These are phyloP conservation scores for Excoecaria agallocha DNA, from an alignment of 345 rosid genomes.

Conservation along the genomic window DNA sequence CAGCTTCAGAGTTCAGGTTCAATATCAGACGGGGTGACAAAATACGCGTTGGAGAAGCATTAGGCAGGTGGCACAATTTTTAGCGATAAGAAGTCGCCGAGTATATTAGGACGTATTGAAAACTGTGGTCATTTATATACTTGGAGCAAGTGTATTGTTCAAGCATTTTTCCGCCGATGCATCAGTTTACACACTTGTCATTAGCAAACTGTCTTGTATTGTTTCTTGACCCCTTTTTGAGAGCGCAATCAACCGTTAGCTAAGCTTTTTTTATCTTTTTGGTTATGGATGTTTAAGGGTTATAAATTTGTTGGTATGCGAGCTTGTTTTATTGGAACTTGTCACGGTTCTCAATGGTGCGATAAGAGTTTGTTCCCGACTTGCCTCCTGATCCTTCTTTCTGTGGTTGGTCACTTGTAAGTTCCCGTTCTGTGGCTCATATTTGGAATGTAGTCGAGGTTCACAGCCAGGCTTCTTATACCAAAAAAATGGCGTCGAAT, in stretches of 20 bases:
- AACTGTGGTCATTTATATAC: neutral
- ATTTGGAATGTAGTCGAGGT: no score
- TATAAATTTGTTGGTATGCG: no score
- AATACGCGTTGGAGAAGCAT: conserved; percentile 72
- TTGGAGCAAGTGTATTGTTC: neutral
- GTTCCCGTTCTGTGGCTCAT: no score
- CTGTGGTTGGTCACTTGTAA: no score
- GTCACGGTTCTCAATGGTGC: no score
- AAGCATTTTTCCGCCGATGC: neutral
- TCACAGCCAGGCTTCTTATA: no score
- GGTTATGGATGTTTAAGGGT: no score
- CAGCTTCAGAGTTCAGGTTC: conserved; percentile 60
- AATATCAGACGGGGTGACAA: conserved; percentile 58
- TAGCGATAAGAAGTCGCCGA: neutral
- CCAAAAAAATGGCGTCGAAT: no score
- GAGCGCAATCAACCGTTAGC: neutral
- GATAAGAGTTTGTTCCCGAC: no score
- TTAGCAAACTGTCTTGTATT: neutral
- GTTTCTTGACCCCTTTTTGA: neutral
- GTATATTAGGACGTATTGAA: neutral
- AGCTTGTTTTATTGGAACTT: no score
- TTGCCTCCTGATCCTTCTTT: no score
- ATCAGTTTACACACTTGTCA: neutral
- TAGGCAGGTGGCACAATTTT: conserved; percentile 63
- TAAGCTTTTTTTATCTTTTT: neutral